Conservation (phyloP, 169 alveolate genomes). For the Plasmodium billcollinsi region DNA sequence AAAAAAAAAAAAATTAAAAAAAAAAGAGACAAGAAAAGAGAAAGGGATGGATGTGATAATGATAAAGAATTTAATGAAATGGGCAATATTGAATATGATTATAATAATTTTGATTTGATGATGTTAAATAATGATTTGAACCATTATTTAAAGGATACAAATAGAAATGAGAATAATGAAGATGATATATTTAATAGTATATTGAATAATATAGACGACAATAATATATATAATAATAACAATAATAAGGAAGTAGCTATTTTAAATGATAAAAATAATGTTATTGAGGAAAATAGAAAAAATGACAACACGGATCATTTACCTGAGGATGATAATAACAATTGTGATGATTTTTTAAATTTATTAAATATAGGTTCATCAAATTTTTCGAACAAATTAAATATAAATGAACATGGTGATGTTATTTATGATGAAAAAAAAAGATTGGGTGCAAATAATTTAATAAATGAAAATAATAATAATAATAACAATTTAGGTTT, state of each 20-base stretch:
- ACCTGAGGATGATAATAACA: background rate
- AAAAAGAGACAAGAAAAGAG: background rate
- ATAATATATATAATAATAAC: conserved; percentile 8
- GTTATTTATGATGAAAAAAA: conserved; percentile 50
- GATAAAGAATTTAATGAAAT: background rate
- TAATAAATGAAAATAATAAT: conserved; percentile 26
- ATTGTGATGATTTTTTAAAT: conserved; percentile 40
- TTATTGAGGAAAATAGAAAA: background rate
- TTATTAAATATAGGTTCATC: conserved; percentile 13
- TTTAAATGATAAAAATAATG: background rate
- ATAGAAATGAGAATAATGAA: background rate
- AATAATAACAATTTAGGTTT: conserved; percentile 23
- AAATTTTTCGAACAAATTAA: conserved; percentile 31
- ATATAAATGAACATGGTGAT: conserved; percentile 60
- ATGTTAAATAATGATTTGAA: conserved; percentile 9
- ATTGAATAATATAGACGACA: conserved; percentile 11
- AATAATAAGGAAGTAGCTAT: conserved; percentile 7
- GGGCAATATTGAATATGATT: background rate
- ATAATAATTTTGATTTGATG: conserved; percentile 14
- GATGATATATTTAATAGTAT: conserved; percentile 25
- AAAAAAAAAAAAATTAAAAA: background rate
- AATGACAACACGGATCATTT: background rate
- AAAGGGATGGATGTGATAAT: conserved; percentile 1
- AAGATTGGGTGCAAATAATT: conserved; percentile 15
- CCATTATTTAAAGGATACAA: background rate